Evolutionary conservation across 2,329 filamentous ascomycete species (phyloP).

Genomic region (Hypocrella siamensis): DNA sequence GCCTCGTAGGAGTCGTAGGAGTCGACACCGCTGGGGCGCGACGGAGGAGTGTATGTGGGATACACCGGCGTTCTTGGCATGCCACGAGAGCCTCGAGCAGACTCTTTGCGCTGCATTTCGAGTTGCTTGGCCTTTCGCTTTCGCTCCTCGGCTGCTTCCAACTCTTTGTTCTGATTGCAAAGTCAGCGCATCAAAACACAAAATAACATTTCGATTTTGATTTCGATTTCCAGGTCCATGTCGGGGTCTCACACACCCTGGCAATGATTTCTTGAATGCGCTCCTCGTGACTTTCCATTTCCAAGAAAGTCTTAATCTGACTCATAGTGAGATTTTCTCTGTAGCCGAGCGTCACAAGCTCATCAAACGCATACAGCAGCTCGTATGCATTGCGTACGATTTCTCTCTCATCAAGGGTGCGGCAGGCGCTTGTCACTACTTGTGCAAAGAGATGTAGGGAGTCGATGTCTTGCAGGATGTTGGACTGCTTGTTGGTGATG

Average conservation of each 20-base stretch:
- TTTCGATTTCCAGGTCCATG: too few species aligned
- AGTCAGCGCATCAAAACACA: too few species aligned
- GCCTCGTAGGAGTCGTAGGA: slow-evolving; percentile 91
- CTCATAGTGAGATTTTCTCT: slow-evolving; percentile 88
- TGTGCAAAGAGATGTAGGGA: slow-evolving; percentile 95
- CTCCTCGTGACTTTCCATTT: slow-evolving; percentile 99
- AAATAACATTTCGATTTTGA: too few species aligned
- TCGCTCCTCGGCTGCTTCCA: slow-evolving; percentile 94
- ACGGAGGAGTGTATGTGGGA: slow-evolving; percentile 73
- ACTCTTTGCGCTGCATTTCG: slow-evolving; percentile 96
- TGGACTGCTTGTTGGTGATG: slow-evolving; percentile 98
- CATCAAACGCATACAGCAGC: slow-evolving; percentile 89
- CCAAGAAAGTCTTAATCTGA: slow-evolving; percentile 98
- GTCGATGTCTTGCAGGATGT: slow-evolving; percentile 98
- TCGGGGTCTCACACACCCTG: slow-evolving; percentile 46
- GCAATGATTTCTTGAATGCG: slow-evolving; percentile 97
- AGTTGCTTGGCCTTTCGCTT: slow-evolving; percentile 98
- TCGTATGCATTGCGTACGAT: slow-evolving; percentile 93
- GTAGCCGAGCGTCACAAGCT: slow-evolving; percentile 90
- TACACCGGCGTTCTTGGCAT: slow-evolving; percentile 67
- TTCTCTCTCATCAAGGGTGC: slow-evolving; percentile 87
- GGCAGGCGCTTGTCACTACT: slow-evolving; percentile 92
- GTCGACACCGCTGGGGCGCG: slow-evolving; percentile 57
- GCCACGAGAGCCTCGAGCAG: slow-evolving; percentile 58
- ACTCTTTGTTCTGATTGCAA: slow-evolving; percentile 86